Percentiles rank a stretch among this genome's conserved stretches.
Evolutionary conservation across 2,329 filamentous ascomycete species (phyloP).

Genomic region (Clonostachys chloroleuca): DNA sequence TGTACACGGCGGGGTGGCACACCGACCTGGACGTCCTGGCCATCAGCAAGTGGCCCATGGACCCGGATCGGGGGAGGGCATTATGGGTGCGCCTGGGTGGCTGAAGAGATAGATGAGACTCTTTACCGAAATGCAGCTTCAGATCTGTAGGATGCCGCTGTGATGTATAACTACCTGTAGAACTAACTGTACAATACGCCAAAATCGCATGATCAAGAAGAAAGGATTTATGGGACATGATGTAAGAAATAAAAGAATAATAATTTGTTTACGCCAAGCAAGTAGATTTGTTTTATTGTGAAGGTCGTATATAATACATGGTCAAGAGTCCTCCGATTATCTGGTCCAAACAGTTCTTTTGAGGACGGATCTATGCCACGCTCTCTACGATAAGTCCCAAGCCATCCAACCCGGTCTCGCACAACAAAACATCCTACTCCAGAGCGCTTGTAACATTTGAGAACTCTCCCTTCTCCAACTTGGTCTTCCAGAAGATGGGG

Average conservation of each 20-base stretch:
- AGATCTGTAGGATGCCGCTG: too few species aligned
- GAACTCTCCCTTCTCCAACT: constrained; percentile 97
- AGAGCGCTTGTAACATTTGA: constrained; percentile 84
- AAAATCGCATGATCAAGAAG: too few species aligned
- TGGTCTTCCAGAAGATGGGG: constrained; percentile 99
- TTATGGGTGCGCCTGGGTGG: constrained; percentile 57
- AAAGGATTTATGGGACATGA: too few species aligned
- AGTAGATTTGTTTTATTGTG: not conserved
- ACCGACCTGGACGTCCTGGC: constrained; percentile 57
- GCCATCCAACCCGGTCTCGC: constrained; percentile 5
- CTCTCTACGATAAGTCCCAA: constrained; percentile 3
- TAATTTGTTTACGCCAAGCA: too few species aligned
- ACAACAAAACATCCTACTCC: constrained; percentile 32
- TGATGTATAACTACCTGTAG: too few species aligned
- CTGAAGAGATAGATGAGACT: constrained; percentile 9
- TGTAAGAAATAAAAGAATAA: too few species aligned
- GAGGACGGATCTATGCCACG: not conserved
- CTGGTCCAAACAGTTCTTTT: not conserved
- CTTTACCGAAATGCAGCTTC: too few species aligned
- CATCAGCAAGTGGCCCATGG: constrained; percentile 70
- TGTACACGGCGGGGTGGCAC: constrained; percentile 76
- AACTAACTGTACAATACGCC: too few species aligned
- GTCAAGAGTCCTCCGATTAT: constrained; percentile 9
- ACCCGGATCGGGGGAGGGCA: constrained; percentile 55
- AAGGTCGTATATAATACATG: constrained; percentile 1